Evolutionary conservation across 306 rosid species (phyloP), one percentile per base, ranked within the genome.

Genomic region (Spatholobus suberectus): DNA sequence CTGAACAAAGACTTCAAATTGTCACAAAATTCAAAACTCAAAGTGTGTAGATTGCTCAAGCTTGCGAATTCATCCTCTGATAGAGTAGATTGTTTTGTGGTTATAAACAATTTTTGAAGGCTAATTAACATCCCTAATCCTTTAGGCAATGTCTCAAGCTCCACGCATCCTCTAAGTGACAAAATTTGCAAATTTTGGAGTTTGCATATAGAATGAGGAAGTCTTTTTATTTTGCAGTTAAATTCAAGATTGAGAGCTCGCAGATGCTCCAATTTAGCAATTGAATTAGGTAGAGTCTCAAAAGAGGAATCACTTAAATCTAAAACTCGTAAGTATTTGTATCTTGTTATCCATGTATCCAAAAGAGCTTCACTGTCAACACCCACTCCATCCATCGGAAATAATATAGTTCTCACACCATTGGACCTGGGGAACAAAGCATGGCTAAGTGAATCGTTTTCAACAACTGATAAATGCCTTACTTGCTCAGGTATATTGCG

Each of bases 151-250:
- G 15, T 20, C 58, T 80, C 72, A 43, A 70, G 49, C n/a, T 58
- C 2, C 35, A 5, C 8, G 18, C 78, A 80, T 3, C 84, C 78
- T 4, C 47, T 12, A 1, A 70, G 51, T 9, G 46, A 14, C 27
- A 80, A 58, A 27, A 71, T 6, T 80, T 57, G 72, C 49, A 80
- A 43, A 58, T 41, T 57, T 7, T 26, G 78, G 10, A 80, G 78
- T 8, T 57, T 80, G 72, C 38, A 13, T 11, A 80, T 5, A 18
- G 62, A 80, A 43, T 5, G 8, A 5, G 72, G 72, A 8, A 70
- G 61, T 21, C 32, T 21, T 66, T 67, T 78, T 5, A 78, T 78
- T 51, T 49, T 37, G 17, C 27, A 0, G 26, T 78, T 78, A 51
- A 51, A 15, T 0, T 15, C 1, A 35, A 78, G 82, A 14, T 1